phyloP scores from a whole-genome alignment of 2,329 filamentous ascomycete genomes.

The Penicillium sumatraense region DNA sequence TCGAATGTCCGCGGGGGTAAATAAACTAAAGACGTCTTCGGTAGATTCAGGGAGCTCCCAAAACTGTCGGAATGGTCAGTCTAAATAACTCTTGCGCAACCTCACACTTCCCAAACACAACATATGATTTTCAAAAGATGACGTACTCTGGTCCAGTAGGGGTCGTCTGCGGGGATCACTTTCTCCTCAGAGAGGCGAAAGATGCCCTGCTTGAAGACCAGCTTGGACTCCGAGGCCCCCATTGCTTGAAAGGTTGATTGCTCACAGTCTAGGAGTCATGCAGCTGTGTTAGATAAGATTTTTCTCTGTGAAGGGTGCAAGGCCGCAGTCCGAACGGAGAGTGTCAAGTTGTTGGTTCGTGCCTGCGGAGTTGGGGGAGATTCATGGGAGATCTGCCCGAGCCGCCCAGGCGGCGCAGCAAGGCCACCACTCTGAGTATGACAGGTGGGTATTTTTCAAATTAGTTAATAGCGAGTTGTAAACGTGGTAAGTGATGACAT shows the following conservation, averaged over 20 bases:
- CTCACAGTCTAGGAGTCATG: slow-evolving; percentile 34
- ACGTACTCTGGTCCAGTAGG: slow-evolving; percentile 89
- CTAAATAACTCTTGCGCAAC: neutral
- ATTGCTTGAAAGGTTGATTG: slow-evolving; percentile 57
- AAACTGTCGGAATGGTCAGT: slow-evolving; percentile 64
- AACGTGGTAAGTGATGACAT: no score
- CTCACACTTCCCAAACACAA: neutral
- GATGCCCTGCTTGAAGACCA: slow-evolving; percentile 98
- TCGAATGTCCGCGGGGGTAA: slow-evolving; percentile 85
- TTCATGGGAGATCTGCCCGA: slow-evolving; percentile 12
- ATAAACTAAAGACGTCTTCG: slow-evolving; percentile 96
- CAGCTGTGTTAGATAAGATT: slow-evolving; percentile 14
- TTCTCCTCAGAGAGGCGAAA: slow-evolving; percentile 93
- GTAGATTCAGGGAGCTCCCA: slow-evolving; percentile 96
- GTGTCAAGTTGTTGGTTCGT: slow-evolving; percentile 7
- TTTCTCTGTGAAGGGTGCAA: neutral
- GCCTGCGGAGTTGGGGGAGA: slow-evolving; percentile 10
- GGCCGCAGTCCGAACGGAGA: neutral
- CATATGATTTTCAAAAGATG: neutral
- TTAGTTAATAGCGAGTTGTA: no score
- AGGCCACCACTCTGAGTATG: neutral
- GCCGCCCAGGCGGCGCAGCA: neutral
- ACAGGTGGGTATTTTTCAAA: neutral
- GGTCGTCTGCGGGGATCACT: slow-evolving; percentile 82
- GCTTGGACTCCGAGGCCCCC: slow-evolving; percentile 98